Percentiles rank a stretch among this genome's conserved stretches.
These are phyloP conservation scores for Nelumbo lutea DNA, from an alignment of 164 flowering plant species.

Conservation along the genomic window DNA sequence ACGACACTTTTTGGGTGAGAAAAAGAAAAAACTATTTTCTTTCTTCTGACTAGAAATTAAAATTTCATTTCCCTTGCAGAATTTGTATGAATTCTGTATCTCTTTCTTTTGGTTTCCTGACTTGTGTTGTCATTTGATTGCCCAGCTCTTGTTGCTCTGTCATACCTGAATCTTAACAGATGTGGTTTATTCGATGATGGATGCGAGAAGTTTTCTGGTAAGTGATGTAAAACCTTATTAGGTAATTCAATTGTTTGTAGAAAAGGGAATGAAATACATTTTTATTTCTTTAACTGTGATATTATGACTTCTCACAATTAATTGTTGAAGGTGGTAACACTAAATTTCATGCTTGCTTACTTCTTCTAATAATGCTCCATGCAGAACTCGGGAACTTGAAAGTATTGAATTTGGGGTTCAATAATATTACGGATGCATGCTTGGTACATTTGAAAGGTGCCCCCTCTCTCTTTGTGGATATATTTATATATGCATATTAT, in stretches of 20 bases:
- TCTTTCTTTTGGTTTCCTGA: no score
- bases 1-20: no score
- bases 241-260: not conserved
- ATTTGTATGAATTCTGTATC: no score
- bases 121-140: not conserved
- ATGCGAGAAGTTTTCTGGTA: slow-evolving; percentile 73
- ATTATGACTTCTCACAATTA: not conserved
- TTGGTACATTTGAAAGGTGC: slow-evolving; percentile 70
- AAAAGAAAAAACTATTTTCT: no score
- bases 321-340: not conserved
- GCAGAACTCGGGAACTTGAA: slow-evolving; percentile 59
- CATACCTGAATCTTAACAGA: slow-evolving; percentile 74
- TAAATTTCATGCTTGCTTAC: not conserved
- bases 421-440: slow-evolving; percentile 69
- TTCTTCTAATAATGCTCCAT: not conserved
- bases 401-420: slow-evolving; percentile 78
- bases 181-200: slow-evolving; percentile 74
- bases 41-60: no score
- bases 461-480: slow-evolving; percentile 5
- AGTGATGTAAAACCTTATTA: slow-evolving; percentile 19
- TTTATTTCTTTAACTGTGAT: not conserved
- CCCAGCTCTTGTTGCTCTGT: slow-evolving; percentile 66
- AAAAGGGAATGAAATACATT: not conserved
- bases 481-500: not conserved
- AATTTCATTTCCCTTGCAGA: no score